Evolutionary conservation across 441 rosid genomes (phyloP).

Genomic region (Adansonia gregorii): DNA sequence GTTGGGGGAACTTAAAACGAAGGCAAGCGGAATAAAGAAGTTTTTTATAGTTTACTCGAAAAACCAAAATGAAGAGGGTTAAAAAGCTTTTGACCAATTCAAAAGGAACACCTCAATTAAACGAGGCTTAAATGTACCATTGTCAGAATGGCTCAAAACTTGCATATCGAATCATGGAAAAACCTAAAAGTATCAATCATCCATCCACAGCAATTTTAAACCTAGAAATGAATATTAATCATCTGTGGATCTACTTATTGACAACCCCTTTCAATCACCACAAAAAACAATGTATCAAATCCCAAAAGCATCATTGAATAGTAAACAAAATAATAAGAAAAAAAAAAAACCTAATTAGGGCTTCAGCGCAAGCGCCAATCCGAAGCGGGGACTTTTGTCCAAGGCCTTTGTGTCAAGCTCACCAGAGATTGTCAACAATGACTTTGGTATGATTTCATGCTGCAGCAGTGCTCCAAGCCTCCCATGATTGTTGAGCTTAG

Average conservation of each 20-base stretch:
- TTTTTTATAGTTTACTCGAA: background rate
- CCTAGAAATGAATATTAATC: no score
- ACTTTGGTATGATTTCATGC: constrained; percentile 62
- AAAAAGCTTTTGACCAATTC: background rate
- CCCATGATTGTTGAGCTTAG: constrained; percentile 65
- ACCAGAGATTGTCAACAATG: constrained; percentile 59
- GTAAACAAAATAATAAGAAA: background rate
- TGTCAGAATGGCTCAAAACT: constrained; percentile 17
- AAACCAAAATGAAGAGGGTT: background rate
- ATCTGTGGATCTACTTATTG: constrained; percentile 28
- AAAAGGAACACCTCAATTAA: background rate
- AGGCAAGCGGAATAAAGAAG: background rate
- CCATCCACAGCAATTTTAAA: no score
- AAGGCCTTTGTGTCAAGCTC: constrained; percentile 66
- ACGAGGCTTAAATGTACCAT: background rate
- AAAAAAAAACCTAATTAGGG: constrained; percentile 44
- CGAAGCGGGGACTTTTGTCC: constrained; percentile 66
- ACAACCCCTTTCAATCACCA: constrained; percentile 17
- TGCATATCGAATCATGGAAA: no score
- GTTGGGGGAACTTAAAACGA: background rate
- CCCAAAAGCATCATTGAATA: constrained; percentile 8
- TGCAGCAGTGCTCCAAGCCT: constrained; percentile 62
- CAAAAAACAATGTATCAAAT: background rate
- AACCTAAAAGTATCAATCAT: no score
- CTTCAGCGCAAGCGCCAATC: constrained; percentile 60